Conservation (phyloP, 2,329 filamentous ascomycete species). For the Pezicula carpinea region DNA sequence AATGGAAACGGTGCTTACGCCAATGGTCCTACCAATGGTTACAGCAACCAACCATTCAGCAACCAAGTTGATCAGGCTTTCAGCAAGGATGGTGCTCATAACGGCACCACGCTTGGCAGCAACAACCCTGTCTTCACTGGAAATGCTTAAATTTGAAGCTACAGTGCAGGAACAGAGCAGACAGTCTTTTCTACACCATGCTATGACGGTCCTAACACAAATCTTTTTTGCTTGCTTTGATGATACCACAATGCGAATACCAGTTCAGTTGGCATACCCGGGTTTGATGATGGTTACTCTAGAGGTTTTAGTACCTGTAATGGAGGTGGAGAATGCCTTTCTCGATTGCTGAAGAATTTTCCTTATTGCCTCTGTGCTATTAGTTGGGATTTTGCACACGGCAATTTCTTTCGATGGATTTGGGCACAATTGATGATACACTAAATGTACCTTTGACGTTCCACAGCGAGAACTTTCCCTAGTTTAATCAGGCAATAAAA, state of each 20-base stretch:
- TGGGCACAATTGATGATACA: too few relatives aligned
- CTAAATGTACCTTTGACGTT: too few relatives aligned
- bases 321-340: too few relatives aligned
- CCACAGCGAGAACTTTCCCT: too few relatives aligned
- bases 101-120: slow-evolving; percentile 17
- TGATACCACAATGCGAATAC: slow-evolving; percentile 7
- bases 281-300: too few relatives aligned
- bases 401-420: too few relatives aligned
- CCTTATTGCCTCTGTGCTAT: too few relatives aligned
- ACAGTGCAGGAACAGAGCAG: background rate
- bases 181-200: background rate
- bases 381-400: too few relatives aligned
- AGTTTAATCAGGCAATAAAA: too few relatives aligned
- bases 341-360: too few relatives aligned
- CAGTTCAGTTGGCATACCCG: background rate
- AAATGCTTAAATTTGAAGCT: slow-evolving; percentile 10
- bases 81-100: slow-evolving; percentile 6
- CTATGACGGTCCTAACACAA: background rate
- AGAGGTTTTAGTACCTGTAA: too few relatives aligned
- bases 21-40: slow-evolving; percentile 32
- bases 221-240: slow-evolving; percentile 1
- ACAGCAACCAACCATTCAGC: slow-evolving; percentile 22
- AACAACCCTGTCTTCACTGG: slow-evolving; percentile 21
- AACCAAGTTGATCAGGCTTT: too few relatives aligned
- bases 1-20: slow-evolving; percentile 45